phyloP scores from a whole-genome alignment of 1,284 basidiomycete species.

The Malassezia arunalokei region DNA sequence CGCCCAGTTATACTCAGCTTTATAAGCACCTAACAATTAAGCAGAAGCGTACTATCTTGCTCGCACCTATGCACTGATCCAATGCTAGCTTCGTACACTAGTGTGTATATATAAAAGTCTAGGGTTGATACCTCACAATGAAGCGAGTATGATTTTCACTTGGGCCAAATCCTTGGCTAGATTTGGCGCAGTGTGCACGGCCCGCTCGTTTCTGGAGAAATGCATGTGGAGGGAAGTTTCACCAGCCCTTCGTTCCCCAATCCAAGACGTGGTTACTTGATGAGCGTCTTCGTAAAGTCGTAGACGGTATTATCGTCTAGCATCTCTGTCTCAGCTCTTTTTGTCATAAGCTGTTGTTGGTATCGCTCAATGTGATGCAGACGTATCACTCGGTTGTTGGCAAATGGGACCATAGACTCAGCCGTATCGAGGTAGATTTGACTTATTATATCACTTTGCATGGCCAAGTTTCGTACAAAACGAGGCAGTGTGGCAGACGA shows the following conservation, averaged over 20 bases:
- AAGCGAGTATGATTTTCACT: no score
- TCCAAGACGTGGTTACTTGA: not conserved
- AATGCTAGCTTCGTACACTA: no score
- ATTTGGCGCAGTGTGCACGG: no score
- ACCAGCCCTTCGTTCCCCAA: not conserved
- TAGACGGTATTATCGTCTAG: slow-evolving; percentile 14
- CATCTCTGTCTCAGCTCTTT: not conserved
- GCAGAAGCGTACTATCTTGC: no score
- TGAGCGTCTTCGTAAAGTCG: slow-evolving; percentile 26
- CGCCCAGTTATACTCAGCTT: no score
- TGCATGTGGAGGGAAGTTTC: no score
- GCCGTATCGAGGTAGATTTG: slow-evolving; percentile 43
- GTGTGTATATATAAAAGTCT: no score
- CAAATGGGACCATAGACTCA: slow-evolving; percentile 37
- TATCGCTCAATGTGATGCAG: slow-evolving; percentile 25
- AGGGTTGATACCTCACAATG: no score
- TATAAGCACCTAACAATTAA: no score
- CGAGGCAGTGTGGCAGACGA: slow-evolving; percentile 29
- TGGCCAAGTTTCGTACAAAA: slow-evolving; percentile 38
- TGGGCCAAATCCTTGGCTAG: no score
- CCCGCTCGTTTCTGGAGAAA: no score
- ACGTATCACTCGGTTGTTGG: slow-evolving; percentile 36
- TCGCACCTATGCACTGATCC: no score
- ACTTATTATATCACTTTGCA: slow-evolving; percentile 40
- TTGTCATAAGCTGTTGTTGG: slow-evolving; percentile 8